Evolutionary conservation across 2,329 filamentous ascomycete species (phyloP).

Genomic region (Zalaria sp.): DNA sequence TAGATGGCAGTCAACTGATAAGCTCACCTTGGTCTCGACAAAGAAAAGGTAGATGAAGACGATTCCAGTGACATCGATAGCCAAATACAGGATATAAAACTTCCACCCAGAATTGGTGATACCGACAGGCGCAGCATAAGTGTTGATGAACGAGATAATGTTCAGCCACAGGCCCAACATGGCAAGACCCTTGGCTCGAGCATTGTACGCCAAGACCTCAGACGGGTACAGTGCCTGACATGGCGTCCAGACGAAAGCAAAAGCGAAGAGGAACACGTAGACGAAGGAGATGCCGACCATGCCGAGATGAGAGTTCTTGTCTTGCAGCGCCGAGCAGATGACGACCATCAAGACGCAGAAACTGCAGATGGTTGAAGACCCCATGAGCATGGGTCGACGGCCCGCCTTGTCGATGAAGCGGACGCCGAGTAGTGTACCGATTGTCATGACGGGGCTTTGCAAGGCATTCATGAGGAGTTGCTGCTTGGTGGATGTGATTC

Average conservation of each 20-base stretch:
- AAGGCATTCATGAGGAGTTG: conserved; percentile 27
- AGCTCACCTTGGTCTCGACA: not conserved
- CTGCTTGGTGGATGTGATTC: conserved; percentile 20
- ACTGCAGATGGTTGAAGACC: not conserved
- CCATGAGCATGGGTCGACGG: conserved; percentile 27
- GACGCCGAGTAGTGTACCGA: not conserved
- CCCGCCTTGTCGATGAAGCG: conserved; percentile 13
- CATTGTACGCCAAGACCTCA: not conserved
- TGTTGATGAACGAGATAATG: not conserved
- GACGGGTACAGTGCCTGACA: conserved; percentile 16
- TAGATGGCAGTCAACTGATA: too few species aligned
- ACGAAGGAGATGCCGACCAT: not conserved
- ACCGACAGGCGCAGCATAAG: not conserved
- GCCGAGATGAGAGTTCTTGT: not conserved
- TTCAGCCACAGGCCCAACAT: not conserved
- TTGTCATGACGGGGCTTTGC: conserved; percentile 3
- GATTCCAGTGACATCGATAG: not conserved
- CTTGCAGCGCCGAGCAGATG: conserved; percentile 2
- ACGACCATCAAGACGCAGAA: not conserved
- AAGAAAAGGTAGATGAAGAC: not conserved
- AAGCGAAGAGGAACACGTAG: conserved; percentile 2
- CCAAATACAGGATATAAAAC: not conserved
- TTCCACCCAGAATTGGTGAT: not conserved
- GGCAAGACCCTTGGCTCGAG: not conserved
- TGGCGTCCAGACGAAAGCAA: conserved; percentile 8